Base-by-base conservation (phyloP, 805 yeast species). In the Candida glaebosa region DNA sequence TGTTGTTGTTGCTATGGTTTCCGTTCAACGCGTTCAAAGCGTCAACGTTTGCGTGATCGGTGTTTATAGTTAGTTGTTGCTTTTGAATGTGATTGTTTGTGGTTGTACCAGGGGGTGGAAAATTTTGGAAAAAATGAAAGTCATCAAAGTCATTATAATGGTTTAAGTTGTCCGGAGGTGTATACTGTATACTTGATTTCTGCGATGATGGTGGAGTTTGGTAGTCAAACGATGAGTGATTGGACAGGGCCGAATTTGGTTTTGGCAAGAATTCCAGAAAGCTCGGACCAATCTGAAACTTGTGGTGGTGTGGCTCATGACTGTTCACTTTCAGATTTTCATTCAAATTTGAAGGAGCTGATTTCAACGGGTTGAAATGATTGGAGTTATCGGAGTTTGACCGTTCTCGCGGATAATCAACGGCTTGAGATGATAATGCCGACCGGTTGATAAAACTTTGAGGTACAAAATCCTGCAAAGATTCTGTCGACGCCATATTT, bases 391-490 rank as follows among this genome's bases (percentile, higher is more conserved):
- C 20, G 33, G 40, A 8, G 34, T 32, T 14, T 46, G 47, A 9
- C 41, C 38, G 26, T 33, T 37, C 7, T 43, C 36, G n/a, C 31
- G 38, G 34, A 26, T 34, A 37, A 15, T 38, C 31, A 31, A 42
- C 26, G 38, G 45, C 53, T 22, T 22, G 26, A 7, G 26, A 22
- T 7, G 26, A 22, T 22, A 22, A 7, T 15, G 66, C 59, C 38
- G 62, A 55, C 46, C 66, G 52, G 41, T 60, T 57, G 20, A 69
- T 63, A 30, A 64, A 58, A 6, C 65, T 54, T 42, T 67, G 73
- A 2, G 75, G 72, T 3, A 69, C 74, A 42, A 51, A 69, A 52
- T 69, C 74, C 43, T 65, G 72, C 57, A 67, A 63, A 42, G 70
- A 68, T 46, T 69, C 74, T 1, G 73, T 57, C 39, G 69, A 63